These are phyloP conservation scores for Bocquillonia castaneifolia DNA, from an alignment of 441 rosid genomes.

Conservation along the genomic window DNA sequence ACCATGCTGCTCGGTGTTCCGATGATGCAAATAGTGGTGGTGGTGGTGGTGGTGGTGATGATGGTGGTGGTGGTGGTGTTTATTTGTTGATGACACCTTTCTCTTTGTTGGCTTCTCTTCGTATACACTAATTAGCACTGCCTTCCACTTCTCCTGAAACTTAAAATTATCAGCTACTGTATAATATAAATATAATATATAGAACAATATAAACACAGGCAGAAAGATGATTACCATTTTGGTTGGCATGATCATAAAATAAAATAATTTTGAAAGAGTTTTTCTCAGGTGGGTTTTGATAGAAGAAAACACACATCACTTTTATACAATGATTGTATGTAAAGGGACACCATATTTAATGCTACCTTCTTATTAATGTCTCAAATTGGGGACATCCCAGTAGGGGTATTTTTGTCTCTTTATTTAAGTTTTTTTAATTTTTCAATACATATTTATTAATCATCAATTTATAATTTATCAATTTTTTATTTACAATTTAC, in stretches of 20 bases:
- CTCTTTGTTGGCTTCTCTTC: conserved; percentile 34
- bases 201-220: background rate
- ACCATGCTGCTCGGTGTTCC: conserved; percentile 15
- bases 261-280: background rate
- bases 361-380: background rate
- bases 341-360: background rate
- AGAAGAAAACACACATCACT: background rate
- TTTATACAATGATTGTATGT: background rate
- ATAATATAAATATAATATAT: background rate
- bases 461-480: too few species aligned
- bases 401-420: too few species aligned
- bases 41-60: conserved; percentile 16
- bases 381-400: too few species aligned
- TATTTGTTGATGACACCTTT: conserved; percentile 6
- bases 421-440: too few species aligned
- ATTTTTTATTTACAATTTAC: too few species aligned
- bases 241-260: background rate
- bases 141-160: conserved; percentile 33
- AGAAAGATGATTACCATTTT: conserved; percentile 9
- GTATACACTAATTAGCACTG: conserved; percentile 32
- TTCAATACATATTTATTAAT: too few species aligned
- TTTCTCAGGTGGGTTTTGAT: background rate
- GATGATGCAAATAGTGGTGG: conserved; percentile 14
- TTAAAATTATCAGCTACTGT: background rate
- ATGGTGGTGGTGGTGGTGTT: background rate